Conservation (phyloP, 139 green algal species). For the Chlorella vulgaris region DNA sequence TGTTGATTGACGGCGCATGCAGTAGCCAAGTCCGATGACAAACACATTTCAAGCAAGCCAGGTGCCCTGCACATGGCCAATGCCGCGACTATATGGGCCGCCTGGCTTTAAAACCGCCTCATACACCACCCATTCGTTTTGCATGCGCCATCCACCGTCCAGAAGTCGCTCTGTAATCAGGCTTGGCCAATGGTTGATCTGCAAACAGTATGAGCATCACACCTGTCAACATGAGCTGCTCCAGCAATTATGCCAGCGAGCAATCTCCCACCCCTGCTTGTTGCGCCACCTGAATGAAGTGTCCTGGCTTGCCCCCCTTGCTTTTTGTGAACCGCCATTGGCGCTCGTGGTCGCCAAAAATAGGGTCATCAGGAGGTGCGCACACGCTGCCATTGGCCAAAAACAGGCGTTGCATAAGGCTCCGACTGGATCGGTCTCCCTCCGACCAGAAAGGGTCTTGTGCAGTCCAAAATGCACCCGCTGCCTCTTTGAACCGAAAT, state of each 20-base stretch:
- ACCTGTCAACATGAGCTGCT: too few species aligned
- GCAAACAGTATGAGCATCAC: background rate
- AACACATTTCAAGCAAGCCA: background rate
- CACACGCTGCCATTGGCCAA: background rate
- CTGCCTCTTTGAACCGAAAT: slow-evolving; percentile 12
- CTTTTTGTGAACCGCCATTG: slow-evolving; percentile 12
- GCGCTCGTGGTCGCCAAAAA: slow-evolving; percentile 5
- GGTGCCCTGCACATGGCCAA: background rate
- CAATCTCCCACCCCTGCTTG: too few species aligned
- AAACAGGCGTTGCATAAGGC: slow-evolving; percentile 16
- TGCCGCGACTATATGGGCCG: background rate
- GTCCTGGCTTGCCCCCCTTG: background rate
- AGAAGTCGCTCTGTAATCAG: background rate
- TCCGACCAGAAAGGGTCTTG: too few species aligned
- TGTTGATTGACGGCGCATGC: too few species aligned
- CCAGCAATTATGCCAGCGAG: too few species aligned
- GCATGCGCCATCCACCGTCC: slow-evolving; percentile 6
- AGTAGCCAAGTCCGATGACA: too few species aligned
- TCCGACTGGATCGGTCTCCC: too few species aligned
- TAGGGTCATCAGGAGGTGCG: background rate
- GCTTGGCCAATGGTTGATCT: slow-evolving; percentile 15
- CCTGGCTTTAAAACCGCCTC: background rate
- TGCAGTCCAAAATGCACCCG: background rate
- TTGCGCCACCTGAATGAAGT: slow-evolving; percentile 7
- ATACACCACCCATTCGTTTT: slow-evolving; percentile 15